phyloP scores from a whole-genome alignment of 2,329 filamentous ascomycete species.

The Trichophyton simii region DNA sequence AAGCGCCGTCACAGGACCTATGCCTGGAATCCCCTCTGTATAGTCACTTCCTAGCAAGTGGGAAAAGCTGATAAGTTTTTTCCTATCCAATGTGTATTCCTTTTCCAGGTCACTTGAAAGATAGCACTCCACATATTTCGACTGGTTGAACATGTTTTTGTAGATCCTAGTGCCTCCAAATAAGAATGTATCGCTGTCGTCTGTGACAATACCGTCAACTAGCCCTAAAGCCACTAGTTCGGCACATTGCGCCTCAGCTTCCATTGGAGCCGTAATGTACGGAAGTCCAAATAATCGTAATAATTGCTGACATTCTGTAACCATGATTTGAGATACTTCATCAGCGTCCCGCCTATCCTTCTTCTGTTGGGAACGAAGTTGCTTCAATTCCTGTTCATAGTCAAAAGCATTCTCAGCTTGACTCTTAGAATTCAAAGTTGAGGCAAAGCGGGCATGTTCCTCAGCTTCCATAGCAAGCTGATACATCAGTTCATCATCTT shows the following conservation, averaged over 20 bases:
- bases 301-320: conserved; percentile 84
- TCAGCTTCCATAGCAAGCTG: conserved; percentile 83
- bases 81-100: conserved; percentile 75
- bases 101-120: conserved; percentile 70
- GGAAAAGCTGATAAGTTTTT: conserved; percentile 77
- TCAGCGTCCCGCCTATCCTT: conserved; percentile 93
- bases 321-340: conserved; percentile 93
- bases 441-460: conserved; percentile 87
- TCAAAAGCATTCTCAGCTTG: conserved; percentile 58
- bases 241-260: conserved; percentile 95
- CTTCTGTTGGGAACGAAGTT: conserved; percentile 84
- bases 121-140: conserved; percentile 97
- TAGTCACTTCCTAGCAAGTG: conserved; percentile 91
- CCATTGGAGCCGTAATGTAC: conserved; percentile 96
- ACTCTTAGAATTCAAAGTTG: conserved; percentile 66
- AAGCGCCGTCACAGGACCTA: conserved; percentile 86
- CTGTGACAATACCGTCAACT: conserved; percentile 94
- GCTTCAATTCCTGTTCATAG: conserved; percentile 77
- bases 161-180: conserved; percentile 95
- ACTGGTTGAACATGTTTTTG: conserved; percentile 99
- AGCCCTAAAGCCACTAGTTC: conserved; percentile 75
- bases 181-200: conserved; percentile 91
- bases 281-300: conserved; percentile 84
- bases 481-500: conserved; percentile 77
- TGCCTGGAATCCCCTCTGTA: conserved; percentile 77